Evolutionary conservation across 2,329 filamentous ascomycete species (phyloP).

Genomic region (Cucurbitaria berberidis): DNA sequence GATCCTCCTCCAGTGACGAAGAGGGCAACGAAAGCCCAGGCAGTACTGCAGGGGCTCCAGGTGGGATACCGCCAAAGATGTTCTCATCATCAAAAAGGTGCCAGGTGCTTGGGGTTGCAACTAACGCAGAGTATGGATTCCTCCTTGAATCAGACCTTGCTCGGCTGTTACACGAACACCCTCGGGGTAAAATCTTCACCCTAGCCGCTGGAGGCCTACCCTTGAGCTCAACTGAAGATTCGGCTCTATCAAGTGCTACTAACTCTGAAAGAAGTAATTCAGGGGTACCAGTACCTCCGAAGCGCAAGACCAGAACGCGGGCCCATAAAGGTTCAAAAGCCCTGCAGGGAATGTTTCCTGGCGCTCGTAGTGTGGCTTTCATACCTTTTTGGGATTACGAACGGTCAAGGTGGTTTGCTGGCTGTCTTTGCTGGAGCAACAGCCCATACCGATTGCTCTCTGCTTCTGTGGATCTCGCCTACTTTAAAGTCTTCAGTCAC

Average conservation of each 20-base stretch:
- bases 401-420: conserved; percentile 45
- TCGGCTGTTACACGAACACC: conserved; percentile 30
- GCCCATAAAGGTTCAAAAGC: conserved; percentile 50
- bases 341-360: conserved; percentile 58
- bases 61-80: conserved; percentile 3
- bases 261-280: not conserved
- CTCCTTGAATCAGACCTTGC: conserved; percentile 30
- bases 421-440: conserved; percentile 46
- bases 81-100: conserved; percentile 23
- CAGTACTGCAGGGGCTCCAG: not conserved
- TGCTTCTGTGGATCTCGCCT: conserved; percentile 37
- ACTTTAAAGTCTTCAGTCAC: conserved; percentile 50
- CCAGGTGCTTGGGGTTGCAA: conserved; percentile 34
- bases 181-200: conserved; percentile 37
- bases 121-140: conserved; percentile 8
- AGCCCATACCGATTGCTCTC: conserved; percentile 37
- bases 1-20: conserved; percentile 26
- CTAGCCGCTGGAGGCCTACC: conserved; percentile 20
- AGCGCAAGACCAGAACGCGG: conserved; percentile 4
- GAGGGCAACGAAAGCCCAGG: conserved; percentile 4
- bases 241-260: conserved; percentile 4
- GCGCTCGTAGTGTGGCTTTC: conserved; percentile 45
- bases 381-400: conserved; percentile 51
- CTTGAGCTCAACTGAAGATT: conserved; percentile 30
- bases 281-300: not conserved